Base-by-base conservation (phyloP, 2,329 filamentous ascomycete genomes). In the Lomentospora prolificans region DNA sequence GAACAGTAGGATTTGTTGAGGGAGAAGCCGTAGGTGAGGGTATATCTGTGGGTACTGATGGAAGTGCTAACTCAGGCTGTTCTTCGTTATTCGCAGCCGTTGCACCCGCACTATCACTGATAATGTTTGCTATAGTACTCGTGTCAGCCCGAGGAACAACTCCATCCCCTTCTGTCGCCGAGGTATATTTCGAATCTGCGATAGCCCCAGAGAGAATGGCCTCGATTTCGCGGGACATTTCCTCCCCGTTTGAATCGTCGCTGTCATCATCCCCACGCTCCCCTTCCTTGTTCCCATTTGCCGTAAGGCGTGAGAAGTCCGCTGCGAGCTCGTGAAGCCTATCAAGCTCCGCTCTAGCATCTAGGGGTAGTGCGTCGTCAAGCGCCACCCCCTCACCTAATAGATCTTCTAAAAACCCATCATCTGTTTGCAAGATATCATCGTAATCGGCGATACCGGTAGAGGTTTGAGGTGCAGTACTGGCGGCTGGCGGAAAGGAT, bases 401-500 rank as follows among this genome's bases (percentile, higher is more conserved):
- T 8, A 82, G 68, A 57, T 80, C 77, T 55, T 81, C 72, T 0
- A 81, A 66, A 1, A 73, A 76, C 50, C 73, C 67, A n/a, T 81
- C 77, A 59, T 80, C 77, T 2, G 74, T 76, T 33, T 71, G 66
- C 27, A 76, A 68, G 17, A 76, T 62, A 17, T 55, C 48, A 22
- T 46, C 53, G 14, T 36, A 17, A 3, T 56, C 41, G 5, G 48
- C 31, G 9, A 53, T 17, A 3, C 25, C 25, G 12, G 46, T 27
- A 12, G 25, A 30, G 17, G 36, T 10, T 14, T 19, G 50, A n/a
- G 48, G 30, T 48, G 30, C 39, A 28, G 22, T 12, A 28, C 22
- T 19, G 4, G 24, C 17, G 31, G 36, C 8, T 46, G 46, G 36
- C 9, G 53, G 28, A 14, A 25, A 5, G 12, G 22, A 22, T 22